phyloP scores from a whole-genome alignment of 306 rosid species.

The Boehmeria nivea region DNA sequence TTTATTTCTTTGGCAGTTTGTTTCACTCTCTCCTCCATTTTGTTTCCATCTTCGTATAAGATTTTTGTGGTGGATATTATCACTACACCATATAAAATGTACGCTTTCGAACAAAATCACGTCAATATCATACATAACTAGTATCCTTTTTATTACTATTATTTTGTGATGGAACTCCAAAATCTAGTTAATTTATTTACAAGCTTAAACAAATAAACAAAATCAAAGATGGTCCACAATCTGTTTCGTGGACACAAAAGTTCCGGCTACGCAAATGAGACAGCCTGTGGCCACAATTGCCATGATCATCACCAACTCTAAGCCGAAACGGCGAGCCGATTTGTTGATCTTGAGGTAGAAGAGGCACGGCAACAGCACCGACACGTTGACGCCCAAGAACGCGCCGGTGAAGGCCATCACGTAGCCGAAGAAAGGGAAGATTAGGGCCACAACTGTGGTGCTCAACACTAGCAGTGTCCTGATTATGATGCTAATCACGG shows the following conservation, averaged over 20 bases:
- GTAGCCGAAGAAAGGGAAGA: constrained; percentile 54
- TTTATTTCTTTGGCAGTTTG: too few relatives aligned
- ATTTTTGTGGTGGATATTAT: too few relatives aligned
- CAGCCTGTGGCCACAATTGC: constrained; percentile 41
- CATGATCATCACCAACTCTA: constrained; percentile 32
- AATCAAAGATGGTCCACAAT: constrained; percentile 29
- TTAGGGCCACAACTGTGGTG: constrained; percentile 44
- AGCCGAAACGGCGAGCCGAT: constrained; percentile 36
- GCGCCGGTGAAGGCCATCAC: constrained; percentile 67
- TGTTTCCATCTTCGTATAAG: too few relatives aligned
- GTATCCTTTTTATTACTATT: too few relatives aligned
- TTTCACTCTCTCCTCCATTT: too few relatives aligned
- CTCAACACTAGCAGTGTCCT: constrained; percentile 47
- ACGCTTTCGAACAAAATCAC: too few relatives aligned
- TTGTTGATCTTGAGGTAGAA: constrained; percentile 63
- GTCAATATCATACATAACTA: too few relatives aligned
- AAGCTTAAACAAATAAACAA: not conserved
- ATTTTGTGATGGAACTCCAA: too few relatives aligned
- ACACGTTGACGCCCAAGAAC: constrained; percentile 31
- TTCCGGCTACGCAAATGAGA: constrained; percentile 42
- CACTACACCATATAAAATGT: too few relatives aligned
- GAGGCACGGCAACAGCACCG: constrained; percentile 52
- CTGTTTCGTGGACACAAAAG: constrained; percentile 38
- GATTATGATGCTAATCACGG: constrained; percentile 27
- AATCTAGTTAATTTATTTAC: not conserved